A percentile compares a stretch with the other conserved stretches of the same genome.
Evolutionary conservation across 495 filamentous ascomycete genomes (phyloP).

Genomic region (Corynascus novoguineensis): DNA sequence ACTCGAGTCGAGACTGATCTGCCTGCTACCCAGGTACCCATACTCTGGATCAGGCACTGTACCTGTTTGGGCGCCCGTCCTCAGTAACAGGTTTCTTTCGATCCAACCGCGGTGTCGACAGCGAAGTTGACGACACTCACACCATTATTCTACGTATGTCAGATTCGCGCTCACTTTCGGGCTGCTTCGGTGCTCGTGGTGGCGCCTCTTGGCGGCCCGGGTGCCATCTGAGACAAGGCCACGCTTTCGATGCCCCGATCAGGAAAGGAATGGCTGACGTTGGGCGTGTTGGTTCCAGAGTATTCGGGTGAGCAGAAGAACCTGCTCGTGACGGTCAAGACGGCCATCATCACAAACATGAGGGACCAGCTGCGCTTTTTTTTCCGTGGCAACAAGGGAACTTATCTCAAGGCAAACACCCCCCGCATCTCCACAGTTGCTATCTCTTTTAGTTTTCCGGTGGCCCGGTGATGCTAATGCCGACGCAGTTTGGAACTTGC

Average conservation of each 20-base stretch:
- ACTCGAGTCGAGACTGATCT: too few relatives aligned
- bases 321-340: conserved; percentile 39
- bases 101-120: conserved; percentile 46
- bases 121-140: conserved; percentile 34
- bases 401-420: conserved; percentile 52
- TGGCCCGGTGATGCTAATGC: background rate
- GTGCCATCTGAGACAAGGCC: too few relatives aligned
- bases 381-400: conserved; percentile 62
- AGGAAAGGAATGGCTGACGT: too few relatives aligned
- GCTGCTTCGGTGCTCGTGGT: too few relatives aligned
- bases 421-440: background rate
- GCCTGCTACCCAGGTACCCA: conserved; percentile 40
- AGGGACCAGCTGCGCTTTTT: conserved; percentile 61
- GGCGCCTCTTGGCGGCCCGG: too few relatives aligned
- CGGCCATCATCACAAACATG: conserved; percentile 57
- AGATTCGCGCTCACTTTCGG: too few relatives aligned
- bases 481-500: conserved; percentile 52
- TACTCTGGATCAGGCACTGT: conserved; percentile 62
- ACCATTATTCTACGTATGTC: conserved; percentile 36
- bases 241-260: too few relatives aligned
- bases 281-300: too few relatives aligned
- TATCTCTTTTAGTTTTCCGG: too few relatives aligned
- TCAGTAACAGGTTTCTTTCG: conserved; percentile 61
- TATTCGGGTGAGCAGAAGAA: conserved; percentile 29
- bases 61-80: conserved; percentile 60